phyloP scores from a whole-genome alignment of 495 filamentous ascomycete species.

The Lophiostoma macrostomum region DNA sequence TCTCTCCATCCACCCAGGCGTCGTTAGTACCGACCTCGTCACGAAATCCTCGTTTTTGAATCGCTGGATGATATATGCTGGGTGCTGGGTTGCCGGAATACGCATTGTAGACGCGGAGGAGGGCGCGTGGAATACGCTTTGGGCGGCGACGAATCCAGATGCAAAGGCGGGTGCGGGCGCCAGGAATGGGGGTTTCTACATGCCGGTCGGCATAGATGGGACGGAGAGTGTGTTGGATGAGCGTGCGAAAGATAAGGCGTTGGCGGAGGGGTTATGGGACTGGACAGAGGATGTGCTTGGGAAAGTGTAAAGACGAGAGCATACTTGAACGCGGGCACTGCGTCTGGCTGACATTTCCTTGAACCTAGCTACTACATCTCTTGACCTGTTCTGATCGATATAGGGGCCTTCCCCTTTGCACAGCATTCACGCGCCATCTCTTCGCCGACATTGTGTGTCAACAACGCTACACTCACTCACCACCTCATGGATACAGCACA shows the following conservation, averaged over 20 bases:
- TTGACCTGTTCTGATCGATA: no score
- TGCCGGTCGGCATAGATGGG: conserved; percentile 12
- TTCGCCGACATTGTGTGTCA: no score
- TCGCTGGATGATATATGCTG: background rate
- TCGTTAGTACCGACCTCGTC: conserved; percentile 55
- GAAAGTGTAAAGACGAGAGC: conserved; percentile 5
- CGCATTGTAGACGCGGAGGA: conserved; percentile 1
- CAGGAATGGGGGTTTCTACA: conserved; percentile 16
- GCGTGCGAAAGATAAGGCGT: conserved; percentile 4
- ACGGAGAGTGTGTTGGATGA: background rate
- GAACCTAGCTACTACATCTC: no score
- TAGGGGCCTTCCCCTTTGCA: no score
- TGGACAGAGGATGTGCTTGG: conserved; percentile 26
- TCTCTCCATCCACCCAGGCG: conserved; percentile 64
- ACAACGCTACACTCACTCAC: no score
- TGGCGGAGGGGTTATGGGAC: conserved; percentile 22
- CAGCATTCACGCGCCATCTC: no score
- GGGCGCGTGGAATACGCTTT: conserved; percentile 23
- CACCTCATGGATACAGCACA: no score
- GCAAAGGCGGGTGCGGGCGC: conserved; percentile 1
- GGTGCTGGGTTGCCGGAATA: background rate
- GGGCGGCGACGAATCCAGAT: conserved; percentile 21
- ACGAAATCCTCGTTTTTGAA: background rate
- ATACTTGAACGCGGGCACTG: no score
- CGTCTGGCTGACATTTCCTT: no score